Conservation (phyloP, 2,329 filamentous ascomycete genomes). For the Colletotrichum filicis region DNA sequence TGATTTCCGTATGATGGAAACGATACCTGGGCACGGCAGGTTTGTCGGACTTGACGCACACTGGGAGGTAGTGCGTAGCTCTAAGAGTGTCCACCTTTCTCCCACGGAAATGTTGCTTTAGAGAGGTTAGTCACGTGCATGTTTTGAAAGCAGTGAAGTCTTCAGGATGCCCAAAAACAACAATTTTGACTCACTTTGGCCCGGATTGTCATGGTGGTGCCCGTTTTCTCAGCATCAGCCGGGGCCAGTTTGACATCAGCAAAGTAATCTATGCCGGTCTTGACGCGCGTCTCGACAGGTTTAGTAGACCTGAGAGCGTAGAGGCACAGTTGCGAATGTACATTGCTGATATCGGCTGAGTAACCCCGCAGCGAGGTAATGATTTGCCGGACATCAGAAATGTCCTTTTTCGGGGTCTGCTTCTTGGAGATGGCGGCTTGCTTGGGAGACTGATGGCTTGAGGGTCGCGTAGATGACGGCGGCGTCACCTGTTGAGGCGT, state of each 20-base stretch:
- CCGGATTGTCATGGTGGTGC: slow-evolving; percentile 59
- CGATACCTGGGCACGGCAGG: slow-evolving; percentile 67
- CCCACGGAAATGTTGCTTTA: slow-evolving; percentile 55
- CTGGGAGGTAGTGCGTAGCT: slow-evolving; percentile 51
- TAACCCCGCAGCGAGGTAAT: slow-evolving; percentile 38
- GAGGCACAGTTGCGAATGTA: slow-evolving; percentile 57
- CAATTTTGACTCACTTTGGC: slow-evolving; percentile 55
- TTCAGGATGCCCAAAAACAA: neutral
- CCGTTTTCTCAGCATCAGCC: slow-evolving; percentile 42
- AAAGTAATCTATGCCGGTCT: slow-evolving; percentile 60
- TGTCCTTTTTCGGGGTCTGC: slow-evolving; percentile 48
- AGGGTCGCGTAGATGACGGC: slow-evolving; percentile 31
- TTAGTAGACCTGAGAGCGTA: slow-evolving; percentile 58
- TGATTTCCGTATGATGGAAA: slow-evolving; percentile 70
- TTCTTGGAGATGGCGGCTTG: slow-evolving; percentile 23
- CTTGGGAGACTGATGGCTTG: slow-evolving; percentile 43
- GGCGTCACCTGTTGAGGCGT: slow-evolving; percentile 28
- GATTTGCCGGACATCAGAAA: slow-evolving; percentile 52
- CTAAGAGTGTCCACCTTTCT: slow-evolving; percentile 55
- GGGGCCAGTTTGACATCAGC: slow-evolving; percentile 52
- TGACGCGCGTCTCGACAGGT: slow-evolving; percentile 50
- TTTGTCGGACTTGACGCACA: slow-evolving; percentile 61
- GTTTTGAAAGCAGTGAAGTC: neutral
- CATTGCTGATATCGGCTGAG: slow-evolving; percentile 55
- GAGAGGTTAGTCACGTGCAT: slow-evolving; percentile 7